Evolutionary conservation across 2,329 filamentous ascomycete species (phyloP).

Genomic region (Colletotrichum horii): DNA sequence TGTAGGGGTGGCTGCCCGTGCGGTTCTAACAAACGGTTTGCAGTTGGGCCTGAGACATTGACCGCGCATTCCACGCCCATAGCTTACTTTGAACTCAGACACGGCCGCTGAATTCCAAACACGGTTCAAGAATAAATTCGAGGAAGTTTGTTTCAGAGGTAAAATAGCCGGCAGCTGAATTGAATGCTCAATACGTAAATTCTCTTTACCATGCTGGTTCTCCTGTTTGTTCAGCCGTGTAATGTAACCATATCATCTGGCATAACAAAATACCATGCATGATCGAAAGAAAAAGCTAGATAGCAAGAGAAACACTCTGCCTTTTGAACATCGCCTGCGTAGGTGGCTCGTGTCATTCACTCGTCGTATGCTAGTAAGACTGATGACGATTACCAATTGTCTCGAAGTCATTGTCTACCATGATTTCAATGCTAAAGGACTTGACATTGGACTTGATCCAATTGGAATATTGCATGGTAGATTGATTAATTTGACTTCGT

Average conservation of each 20-base stretch:
- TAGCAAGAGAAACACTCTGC: background rate
- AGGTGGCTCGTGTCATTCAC: background rate
- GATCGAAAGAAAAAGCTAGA: background rate
- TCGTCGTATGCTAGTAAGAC: fast-evolving
- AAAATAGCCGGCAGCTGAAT: background rate
- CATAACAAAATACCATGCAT: background rate
- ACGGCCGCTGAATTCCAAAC: background rate
- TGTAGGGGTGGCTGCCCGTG: background rate
- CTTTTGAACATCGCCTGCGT: background rate
- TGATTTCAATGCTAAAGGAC: background rate
- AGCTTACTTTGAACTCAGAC: background rate
- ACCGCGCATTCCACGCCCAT: background rate
- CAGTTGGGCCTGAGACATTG: background rate
- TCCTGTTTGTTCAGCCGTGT: background rate
- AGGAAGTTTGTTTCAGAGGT: background rate
- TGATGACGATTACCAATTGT: background rate
- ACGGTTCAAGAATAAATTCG: background rate
- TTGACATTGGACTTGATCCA: background rate
- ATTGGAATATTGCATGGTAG: background rate
- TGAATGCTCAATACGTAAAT: background rate
- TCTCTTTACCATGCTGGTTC: background rate
- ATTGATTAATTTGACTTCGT: background rate
- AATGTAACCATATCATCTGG: background rate
- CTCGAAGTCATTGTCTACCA: background rate
- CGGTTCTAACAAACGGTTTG: background rate